These are phyloP conservation scores for Aspergillus cavernicola DNA, from an alignment of 495 filamentous ascomycete genomes.

Conservation along the genomic window DNA sequence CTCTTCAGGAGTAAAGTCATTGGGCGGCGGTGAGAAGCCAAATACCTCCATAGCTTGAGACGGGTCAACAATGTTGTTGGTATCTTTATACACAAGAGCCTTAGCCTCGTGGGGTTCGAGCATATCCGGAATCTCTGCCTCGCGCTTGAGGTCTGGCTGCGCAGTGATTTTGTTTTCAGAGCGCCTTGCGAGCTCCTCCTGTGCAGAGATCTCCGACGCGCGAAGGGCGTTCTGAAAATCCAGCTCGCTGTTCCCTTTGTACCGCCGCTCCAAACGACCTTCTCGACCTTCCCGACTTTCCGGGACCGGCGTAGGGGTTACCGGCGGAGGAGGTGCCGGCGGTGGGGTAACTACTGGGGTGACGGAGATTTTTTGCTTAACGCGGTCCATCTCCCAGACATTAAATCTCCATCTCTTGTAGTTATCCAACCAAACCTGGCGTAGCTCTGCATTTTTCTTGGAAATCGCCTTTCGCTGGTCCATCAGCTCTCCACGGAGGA, in stretches of 20 bases:
- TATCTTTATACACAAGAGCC: slow-evolving; percentile 61
- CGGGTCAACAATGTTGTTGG: slow-evolving; percentile 63
- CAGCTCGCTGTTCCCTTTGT: slow-evolving; percentile 65
- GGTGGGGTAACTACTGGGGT: slow-evolving; percentile 50
- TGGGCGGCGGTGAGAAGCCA: slow-evolving; percentile 67
- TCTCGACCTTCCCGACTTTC: slow-evolving; percentile 17
- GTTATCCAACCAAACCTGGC: slow-evolving; percentile 37
- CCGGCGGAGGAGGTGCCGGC: slow-evolving; percentile 32
- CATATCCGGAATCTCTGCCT: slow-evolving; percentile 82
- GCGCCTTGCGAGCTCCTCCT: slow-evolving; percentile 67
- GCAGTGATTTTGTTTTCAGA: slow-evolving; percentile 63
- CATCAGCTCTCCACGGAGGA: slow-evolving; percentile 33
- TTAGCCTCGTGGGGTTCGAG: slow-evolving; percentile 50
- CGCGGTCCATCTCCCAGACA: slow-evolving; percentile 58
- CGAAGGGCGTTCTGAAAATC: slow-evolving; percentile 74
- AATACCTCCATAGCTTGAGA: slow-evolving; percentile 65
- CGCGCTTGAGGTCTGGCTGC: slow-evolving; percentile 72
- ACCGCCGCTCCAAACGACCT: slow-evolving; percentile 45
- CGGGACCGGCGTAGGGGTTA: slow-evolving; percentile 44
- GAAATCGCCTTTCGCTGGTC: slow-evolving; percentile 41
- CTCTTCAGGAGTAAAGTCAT: slow-evolving; percentile 83
- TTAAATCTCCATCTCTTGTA: slow-evolving; percentile 49
- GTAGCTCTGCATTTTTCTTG: slow-evolving; percentile 36
- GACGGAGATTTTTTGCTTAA: slow-evolving; percentile 51
- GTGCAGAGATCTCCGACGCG: slow-evolving; percentile 72